Base-by-base conservation (phyloP, 495 filamentous ascomycete species). In the Xylaria bambusicola region DNA sequence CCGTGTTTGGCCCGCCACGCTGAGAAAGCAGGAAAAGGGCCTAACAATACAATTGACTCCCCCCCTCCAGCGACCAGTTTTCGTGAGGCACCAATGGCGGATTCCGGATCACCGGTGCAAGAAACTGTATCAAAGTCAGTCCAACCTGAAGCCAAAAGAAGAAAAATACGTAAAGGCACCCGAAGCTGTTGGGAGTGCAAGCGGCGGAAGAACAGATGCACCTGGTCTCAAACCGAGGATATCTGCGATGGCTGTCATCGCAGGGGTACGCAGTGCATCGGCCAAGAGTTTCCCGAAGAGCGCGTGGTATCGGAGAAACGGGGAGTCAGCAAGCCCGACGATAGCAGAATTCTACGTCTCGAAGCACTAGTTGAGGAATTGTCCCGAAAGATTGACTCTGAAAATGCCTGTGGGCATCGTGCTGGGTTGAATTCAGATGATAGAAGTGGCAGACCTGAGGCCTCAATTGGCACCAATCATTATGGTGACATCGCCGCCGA, bases 151-250 rank as follows among this genome's bases (percentile, higher is more conserved):
- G 31, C 61, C 23, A 72, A 65, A 48, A 66, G 66, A 45, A 52
- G 71, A 60, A 71, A 74, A 63, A 57, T 80, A 33, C 74, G 78
- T 18, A 83, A 81, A 56, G 79, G 80, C 12, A 82, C 78, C 1
- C 72, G 67, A 13, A 80, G 77, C 54, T 83, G 79, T 60, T 81
- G 78, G 77, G 79, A 80, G 58, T 82, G 80, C 66, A 80, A 79
- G 52, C 75, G 73, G 48, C 73, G 78, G 2, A 83, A 83, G 54
- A 71, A 76, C 48, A 69, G 72, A 40, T 82, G 80, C 63, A 76
- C 64, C n/a, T 61, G 63, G 24, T 52, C 66, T 4, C 61, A 65
- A 8, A 52, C 56, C 6, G 69, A 75, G 27, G 44, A 64, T 15
- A 66, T 67, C 40, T 84, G 81, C 56, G 65, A 69, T 40, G 71